A percentile compares a stretch with the other conserved stretches of the same genome.
phyloP scores from a whole-genome alignment of 257 asterid species.

The Oldenlandia corymbosa region DNA sequence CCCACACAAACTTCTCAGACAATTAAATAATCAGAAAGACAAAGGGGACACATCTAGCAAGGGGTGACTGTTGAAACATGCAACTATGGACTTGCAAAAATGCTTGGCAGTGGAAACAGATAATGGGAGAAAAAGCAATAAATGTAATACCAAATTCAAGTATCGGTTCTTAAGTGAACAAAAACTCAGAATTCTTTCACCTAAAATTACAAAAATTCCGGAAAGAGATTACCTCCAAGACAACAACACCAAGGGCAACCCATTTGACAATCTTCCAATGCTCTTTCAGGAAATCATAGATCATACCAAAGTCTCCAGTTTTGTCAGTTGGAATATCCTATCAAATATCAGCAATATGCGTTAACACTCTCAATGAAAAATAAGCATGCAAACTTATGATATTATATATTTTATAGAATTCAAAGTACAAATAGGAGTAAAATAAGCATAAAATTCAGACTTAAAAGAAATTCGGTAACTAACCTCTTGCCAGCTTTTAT shows the following conservation, averaged over 20 bases:
- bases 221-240: constrained; percentile 67
- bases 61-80: background rate
- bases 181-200: background rate
- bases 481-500: constrained; percentile 90
- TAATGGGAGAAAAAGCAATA: background rate
- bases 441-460: background rate
- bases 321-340: constrained; percentile 69
- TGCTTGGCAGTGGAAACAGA: background rate
- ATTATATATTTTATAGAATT: background rate
- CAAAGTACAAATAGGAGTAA: constrained; percentile 6
- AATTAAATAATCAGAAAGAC: background rate
- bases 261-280: constrained; percentile 76
- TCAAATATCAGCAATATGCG: background rate
- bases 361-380: background rate
- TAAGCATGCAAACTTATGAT: background rate
- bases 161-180: background rate
- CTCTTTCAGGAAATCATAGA: constrained; percentile 56
- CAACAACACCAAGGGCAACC: constrained; percentile 76
- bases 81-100: background rate
- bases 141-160: background rate
- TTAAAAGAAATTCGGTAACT: constrained; percentile 19
- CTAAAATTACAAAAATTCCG: background rate
- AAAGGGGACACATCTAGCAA: background rate
- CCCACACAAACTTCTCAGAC: too few relatives aligned
- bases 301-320: constrained; percentile 54